A percentile compares a stretch with the other conserved stretches of the same genome.
Evolutionary conservation across 2,329 filamentous ascomycete genomes (phyloP).

Genomic region (Phyllosticta citribraziliensis): DNA sequence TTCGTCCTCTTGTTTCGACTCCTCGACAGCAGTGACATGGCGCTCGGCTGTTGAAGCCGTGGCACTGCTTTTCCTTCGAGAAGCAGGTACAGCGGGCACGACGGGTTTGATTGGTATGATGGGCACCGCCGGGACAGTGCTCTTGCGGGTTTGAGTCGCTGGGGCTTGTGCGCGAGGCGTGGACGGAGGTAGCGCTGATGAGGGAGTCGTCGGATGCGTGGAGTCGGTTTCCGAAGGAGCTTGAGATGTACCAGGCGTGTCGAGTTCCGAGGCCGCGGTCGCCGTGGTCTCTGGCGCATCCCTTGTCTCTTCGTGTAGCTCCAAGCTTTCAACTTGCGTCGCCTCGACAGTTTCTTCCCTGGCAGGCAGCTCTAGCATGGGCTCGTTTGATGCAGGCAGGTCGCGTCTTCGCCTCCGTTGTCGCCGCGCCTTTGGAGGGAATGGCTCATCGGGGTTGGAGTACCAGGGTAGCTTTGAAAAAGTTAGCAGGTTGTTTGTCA

Average conservation of each 20-base stretch:
- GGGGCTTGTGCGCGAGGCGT: conserved; percentile 21
- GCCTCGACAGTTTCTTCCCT: conserved; percentile 27
- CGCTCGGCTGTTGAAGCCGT: conserved; percentile 27
- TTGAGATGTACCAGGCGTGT: conserved; percentile 50
- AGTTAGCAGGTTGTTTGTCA: background rate
- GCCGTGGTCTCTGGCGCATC: conserved; percentile 36
- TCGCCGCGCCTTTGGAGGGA: conserved; percentile 42
- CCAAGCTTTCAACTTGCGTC: background rate
- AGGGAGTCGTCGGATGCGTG: conserved; percentile 47
- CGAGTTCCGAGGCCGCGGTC: conserved; percentile 37
- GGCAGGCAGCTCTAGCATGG: conserved; percentile 42
- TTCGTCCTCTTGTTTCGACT: background rate
- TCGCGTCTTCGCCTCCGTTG: conserved; percentile 35
- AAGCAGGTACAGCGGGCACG: conserved; percentile 16
- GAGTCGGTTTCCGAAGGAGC: conserved; percentile 47
- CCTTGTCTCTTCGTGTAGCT: conserved; percentile 27
- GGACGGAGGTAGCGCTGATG: conserved; percentile 35
- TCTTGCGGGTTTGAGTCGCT: conserved; percentile 30
- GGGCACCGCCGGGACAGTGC: conserved; percentile 41
- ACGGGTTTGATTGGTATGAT: conserved; percentile 41
- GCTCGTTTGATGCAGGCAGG: conserved; percentile 27
- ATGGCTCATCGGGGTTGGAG: conserved; percentile 44
- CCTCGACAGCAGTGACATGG: conserved; percentile 15
- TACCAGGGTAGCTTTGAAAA: conserved; percentile 47
- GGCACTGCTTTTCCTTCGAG: conserved; percentile 14